These are phyloP conservation scores for Nelumbo lutea DNA, from an alignment of 164 flowering plant species.

Conservation along the genomic window DNA sequence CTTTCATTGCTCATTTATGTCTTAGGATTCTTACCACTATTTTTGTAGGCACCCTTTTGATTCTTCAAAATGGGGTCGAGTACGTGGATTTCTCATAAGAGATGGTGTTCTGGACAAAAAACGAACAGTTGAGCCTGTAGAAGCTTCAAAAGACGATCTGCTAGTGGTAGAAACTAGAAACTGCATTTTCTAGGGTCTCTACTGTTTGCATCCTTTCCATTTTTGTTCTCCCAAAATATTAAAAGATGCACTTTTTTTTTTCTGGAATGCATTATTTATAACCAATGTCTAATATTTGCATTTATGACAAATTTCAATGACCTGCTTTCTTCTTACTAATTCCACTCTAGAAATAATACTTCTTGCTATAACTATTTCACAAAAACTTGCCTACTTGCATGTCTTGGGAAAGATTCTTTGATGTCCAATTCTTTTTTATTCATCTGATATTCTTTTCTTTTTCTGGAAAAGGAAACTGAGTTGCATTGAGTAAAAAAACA, in stretches of 20 bases:
- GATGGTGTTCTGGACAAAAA: conserved; percentile 54
- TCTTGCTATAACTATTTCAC: neutral
- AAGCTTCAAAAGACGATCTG: conserved; percentile 85
- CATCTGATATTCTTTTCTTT: too few species aligned
- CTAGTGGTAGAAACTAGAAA: conserved; percentile 59
- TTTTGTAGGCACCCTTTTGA: conserved; percentile 93
- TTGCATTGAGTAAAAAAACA: too few species aligned
- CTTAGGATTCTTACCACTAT: neutral
- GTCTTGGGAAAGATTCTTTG: too few species aligned
- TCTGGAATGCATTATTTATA: neutral
- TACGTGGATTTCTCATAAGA: conserved; percentile 53
- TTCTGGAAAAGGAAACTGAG: too few species aligned
- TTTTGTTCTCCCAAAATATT: neutral
- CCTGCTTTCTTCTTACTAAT: neutral
- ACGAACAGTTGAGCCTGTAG: conserved; percentile 67
- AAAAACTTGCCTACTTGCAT: too few species aligned
- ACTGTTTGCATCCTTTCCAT: neutral
- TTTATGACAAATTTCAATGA: neutral
- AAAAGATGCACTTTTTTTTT: neutral
- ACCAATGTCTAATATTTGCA: neutral
- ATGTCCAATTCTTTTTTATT: too few species aligned
- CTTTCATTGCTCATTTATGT: neutral
- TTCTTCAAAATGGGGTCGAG: conserved; percentile 93
- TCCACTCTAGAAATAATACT: neutral
- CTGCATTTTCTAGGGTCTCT: neutral